Base-by-base conservation (phyloP, 805 yeast species). In the Suhomyces xylopsoci region DNA sequence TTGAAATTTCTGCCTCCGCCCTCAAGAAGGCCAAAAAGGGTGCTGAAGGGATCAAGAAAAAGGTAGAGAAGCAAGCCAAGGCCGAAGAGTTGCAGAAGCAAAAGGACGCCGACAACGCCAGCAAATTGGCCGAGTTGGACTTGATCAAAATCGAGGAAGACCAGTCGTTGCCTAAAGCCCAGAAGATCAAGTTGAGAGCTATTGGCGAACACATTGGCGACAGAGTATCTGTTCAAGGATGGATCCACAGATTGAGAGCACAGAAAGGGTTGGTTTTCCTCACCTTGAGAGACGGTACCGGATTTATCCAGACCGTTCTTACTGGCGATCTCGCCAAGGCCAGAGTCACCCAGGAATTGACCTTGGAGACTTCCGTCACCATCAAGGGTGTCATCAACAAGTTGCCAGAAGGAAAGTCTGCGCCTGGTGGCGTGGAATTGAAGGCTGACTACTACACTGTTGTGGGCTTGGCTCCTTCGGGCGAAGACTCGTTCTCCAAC, bases 381-480 rank as follows among this genome's bases (percentile, higher is more conserved):
- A 73, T 94, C 54, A 88, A 81, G 67, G 99, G 99, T 73, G 81
- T 82, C 25, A 78, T 94, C 56, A 81, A 82, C 70, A 82, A 87
- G 63, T 79, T 96, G 47, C 98, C 98, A 52, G 97, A 90, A 69
- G 99, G 99, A 57, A 92, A 94, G 71, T 78, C 87, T 59, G 99
- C 99, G 8, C 97, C 97, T 53, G 98, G 98, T 58, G 97, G 96
- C 56, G 96, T 93, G 58, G 99, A 94, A 76, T 81, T 96, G 62
- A 80, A 81, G 56, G 97, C 85, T 51, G 99, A 94, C 72, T 94
- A 81, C 77, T 94, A 92, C 70, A 86, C 88, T 70, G 77, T 94
- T 52, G 78, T 92, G 54, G 97, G 97, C 50, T 80, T 90, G 57
- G 99, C 99, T 44, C 99, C 99, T 61, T 74, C 92, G 53, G 99